Percentiles rank a stretch among this genome's conserved stretches.
Conservation (phyloP, 768 basidiomycete genomes). For the Boletellus ananiceps region DNA sequence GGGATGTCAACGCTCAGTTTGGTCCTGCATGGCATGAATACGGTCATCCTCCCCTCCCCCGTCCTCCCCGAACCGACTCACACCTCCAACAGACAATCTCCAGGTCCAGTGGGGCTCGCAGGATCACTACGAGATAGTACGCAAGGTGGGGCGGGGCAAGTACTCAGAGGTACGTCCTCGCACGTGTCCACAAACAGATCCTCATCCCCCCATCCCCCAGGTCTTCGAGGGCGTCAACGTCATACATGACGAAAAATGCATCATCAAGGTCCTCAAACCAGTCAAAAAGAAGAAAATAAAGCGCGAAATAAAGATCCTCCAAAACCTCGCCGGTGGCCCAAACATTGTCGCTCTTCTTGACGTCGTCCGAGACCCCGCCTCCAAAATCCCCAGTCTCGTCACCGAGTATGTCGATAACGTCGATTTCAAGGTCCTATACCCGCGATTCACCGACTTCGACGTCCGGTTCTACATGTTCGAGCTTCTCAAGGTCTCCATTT, state of each 20-base stretch:
- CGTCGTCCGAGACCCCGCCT: slow-evolving; percentile 92
- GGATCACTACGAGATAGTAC: slow-evolving; percentile 96
- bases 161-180: slow-evolving; percentile 73
- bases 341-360: slow-evolving; percentile 92
- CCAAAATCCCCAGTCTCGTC: slow-evolving; percentile 94
- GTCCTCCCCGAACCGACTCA: slow-evolving; percentile 9
- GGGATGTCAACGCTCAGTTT: slow-evolving; percentile 82
- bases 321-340: slow-evolving; percentile 93
- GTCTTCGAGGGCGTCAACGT: slow-evolving; percentile 94
- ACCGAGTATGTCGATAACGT: slow-evolving; percentile 98
- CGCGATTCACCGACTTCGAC: slow-evolving; percentile 92
- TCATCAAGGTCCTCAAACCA: slow-evolving; percentile 97
- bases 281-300: slow-evolving; percentile 99
- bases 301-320: slow-evolving; percentile 96
- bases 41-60: slow-evolving; percentile 45
- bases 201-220: slow-evolving; percentile 34
- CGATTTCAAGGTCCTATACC: slow-evolving; percentile 95
- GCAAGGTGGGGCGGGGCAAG: slow-evolving; percentile 94
- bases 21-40: slow-evolving; percentile 96
- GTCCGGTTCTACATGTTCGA: slow-evolving; percentile 97
- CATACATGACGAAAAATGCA: slow-evolving; percentile 88
- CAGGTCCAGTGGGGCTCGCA: slow-evolving; percentile 98
- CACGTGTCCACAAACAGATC: slow-evolving; percentile 10
- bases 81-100: slow-evolving; percentile 66
- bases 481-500: slow-evolving; percentile 70